Evolutionary conservation across 2,329 filamentous ascomycete species (phyloP), one percentile per base, ranked within the genome.

Genomic region (Exophiala lecanii-corni): DNA sequence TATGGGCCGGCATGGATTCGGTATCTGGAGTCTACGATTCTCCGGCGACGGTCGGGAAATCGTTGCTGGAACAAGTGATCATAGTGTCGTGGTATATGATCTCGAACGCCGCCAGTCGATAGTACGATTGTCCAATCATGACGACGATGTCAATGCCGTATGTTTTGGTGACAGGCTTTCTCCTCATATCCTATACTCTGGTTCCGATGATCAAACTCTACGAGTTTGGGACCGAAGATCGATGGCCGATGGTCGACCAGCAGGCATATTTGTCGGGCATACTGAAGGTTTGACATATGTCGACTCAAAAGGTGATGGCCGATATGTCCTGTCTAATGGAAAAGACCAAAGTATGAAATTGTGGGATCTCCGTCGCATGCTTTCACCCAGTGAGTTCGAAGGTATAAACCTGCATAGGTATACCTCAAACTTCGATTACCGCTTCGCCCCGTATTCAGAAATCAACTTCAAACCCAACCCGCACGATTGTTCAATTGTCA

Each of bases 271-370:
- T 59, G 64, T 82, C 25, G 79, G 79, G 5, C 79, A 82, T 55
- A 82, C 77, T 0, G 79, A 82, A 61, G 79, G 79, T 5, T 55
- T 83, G 37, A 82, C 79, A 0, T 82, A 81, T 49, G 78, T 83
- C 23, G 79, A 82, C 60, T 91, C 84, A 64, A 91, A 97, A 73
- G 87, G 86, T 30, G 88, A 95, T 57, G 80, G 81, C 2, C 78
- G 91, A 43, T 97, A 97, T 62, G 84, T 97, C 6, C 77, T 98
- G 18, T 89, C 84, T 54, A 98, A 98, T 57, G 87, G 81, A 49
- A 98, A 97, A 61, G 92, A 98, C 60, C 92, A 97, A 64, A 91
- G 83, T 31, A 94, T 94, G 79, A 97, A 97, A 66, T 75, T 98
- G 0, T 98, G 92, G 92, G 92, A 98, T 62, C 63, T 96, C 43